Evolutionary conservation across 805 yeast genomes (phyloP), one percentile per base, ranked within the genome.

Genomic region (Brettanomyces nanus): DNA sequence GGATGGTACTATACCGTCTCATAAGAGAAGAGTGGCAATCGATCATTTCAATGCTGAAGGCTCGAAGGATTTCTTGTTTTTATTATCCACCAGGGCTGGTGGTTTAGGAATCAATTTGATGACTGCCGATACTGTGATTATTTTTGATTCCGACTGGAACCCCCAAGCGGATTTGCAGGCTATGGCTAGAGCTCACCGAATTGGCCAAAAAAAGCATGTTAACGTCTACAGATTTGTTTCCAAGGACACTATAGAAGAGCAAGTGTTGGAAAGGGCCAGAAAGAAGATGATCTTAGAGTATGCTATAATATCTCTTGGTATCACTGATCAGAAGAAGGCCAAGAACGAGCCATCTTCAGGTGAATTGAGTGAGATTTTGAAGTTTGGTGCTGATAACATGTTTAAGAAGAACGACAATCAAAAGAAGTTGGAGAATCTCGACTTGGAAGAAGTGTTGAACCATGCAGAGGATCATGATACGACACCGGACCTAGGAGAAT

Each of bases 161-260:
- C 98, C 98, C 0, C 98, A 92, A 60, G 98, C 98, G 0, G 98
- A 92, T 70, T 68, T 92, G 52, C 98, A 92, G 63, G 98, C 98
- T 1, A 92, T 92, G 98, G 98, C 98, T 0, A 78, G 98, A 63
- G 98, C 98, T 3, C 99, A 92, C 64, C 80, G 99, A 68, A 92
- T 92, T 57, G 99, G 99, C n/a, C 99, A 92, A 60, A 92, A 89
- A 62, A 87, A 85, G 52, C 98, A 92, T 62, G 99, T 92, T 27
- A 85, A 86, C 78, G 97, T 92, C 14, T 92, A 92, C 58, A 70
- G 99, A 56, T 85, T 92, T 65, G 97, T 92, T n/a, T 82, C 95
- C 41, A 92, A 92, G 53, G 98, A 92, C 53, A 92, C 98, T 0
- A 95, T 92, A 11, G 99, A 92, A 60, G 99, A 92, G 60, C 95